Conservation (phyloP, 441 rosid genomes). For the Viola pubescens region DNA sequence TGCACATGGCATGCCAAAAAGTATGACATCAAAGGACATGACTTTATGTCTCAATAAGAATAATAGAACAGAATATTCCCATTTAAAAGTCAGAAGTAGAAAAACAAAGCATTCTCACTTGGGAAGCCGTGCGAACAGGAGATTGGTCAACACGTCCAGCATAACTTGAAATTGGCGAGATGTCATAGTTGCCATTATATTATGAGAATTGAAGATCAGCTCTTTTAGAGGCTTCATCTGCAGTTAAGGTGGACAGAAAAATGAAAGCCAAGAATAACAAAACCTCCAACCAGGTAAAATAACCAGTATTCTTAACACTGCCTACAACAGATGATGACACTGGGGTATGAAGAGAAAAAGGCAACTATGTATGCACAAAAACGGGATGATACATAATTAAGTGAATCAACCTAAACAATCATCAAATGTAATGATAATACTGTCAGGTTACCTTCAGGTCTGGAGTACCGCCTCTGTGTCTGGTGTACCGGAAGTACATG, state of each 20-base stretch:
- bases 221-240: conserved; percentile 99
- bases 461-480: conserved; percentile 95
- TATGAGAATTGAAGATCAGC: conserved; percentile 77
- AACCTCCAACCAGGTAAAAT: conserved; percentile 11
- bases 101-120: conserved; percentile 51
- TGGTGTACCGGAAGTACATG: conserved; percentile 88
- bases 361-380: conserved; percentile 2
- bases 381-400: not conserved
- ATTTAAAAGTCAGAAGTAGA: not conserved
- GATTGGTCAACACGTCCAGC: conserved; percentile 95
- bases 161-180: conserved; percentile 98
- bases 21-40: not conserved
- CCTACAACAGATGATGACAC: conserved; percentile 1
- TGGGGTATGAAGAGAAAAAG: not conserved
- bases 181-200: conserved; percentile 95
- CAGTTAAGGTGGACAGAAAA: conserved; percentile 8
- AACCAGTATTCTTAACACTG: conserved; percentile 6
- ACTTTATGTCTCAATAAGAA: not conserved
- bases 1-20: not conserved
- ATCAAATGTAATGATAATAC: conserved; percentile 12
- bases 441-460: conserved; percentile 68
- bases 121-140: conserved; percentile 97
- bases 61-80: not conserved
- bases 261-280: not conserved
- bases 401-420: conserved; percentile 4